Evolutionary conservation across 768 basidiomycete genomes (phyloP), one percentile per base, ranked within the genome.

Genomic region (Rhodocollybia butyracea): DNA sequence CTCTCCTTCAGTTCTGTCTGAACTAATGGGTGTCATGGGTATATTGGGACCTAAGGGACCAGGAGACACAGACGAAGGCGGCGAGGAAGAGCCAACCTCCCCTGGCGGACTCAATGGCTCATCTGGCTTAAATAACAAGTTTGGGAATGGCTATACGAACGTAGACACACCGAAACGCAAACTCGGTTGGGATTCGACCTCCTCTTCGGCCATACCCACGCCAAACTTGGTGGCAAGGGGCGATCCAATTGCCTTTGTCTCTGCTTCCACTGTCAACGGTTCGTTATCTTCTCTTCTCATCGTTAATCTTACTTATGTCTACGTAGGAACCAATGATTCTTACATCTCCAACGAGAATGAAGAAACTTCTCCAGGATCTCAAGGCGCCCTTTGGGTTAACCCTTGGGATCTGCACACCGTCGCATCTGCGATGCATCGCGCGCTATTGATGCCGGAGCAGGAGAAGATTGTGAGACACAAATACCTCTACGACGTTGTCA

Each of bases 11-110:
- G 89, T 98, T 57, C 75, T 99, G 53, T 94, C 91, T 65, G 96
- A 99, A 73, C 98, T 98, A 66, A 97, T 97, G 90, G 96, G 96
- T 10, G 97, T 97, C 63, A 90, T 91, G 51, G 86, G 90, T 64
- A 53, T 50, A 22, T 39, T 50, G 22, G 48, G 48, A 11, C 48
- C 48, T 5, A 50, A 50, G 13, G 48, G 48, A 3, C 48, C 48
- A 34, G 31, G 48, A 22, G 48, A 50, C n/a, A 26, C 48, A 10
- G 34, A 50, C 22, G 31, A 50, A 15, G 34, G 19, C n/a, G 48
- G 48, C 21, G 48, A 50, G 13, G 36, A 50, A 38, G 48, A 50
- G n/a, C 48, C 48, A 3, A 50, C 34, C 5, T 50, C 48, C 10
- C 48, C 48, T 12, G 32, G 48, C 10, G 31, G 46, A 34, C 8